Base-by-base conservation (phyloP, 345 rosid genomes). In the Hibiscus syriacus region DNA sequence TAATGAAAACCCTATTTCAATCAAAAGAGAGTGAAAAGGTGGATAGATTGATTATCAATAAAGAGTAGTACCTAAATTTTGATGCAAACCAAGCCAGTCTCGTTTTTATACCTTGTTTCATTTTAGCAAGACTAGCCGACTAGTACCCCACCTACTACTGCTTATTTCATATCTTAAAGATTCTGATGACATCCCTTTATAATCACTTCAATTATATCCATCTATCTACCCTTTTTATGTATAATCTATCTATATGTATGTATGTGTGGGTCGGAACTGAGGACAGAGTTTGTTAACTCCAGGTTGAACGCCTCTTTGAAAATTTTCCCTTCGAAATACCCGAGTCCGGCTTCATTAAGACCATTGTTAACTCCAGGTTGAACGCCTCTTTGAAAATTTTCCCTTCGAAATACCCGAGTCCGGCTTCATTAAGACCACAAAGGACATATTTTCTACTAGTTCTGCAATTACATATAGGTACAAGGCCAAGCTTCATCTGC, bases 61-160 rank as follows among this genome's bases (percentile, higher is more conserved):
- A 58, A 27, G 11, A 55, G 45, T 32, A n/a, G 45, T 14, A 27
- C 61, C 61, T 55, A 26, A n/a, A 56, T 7, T 27, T 56, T 56
- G 1, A 56, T 56, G 39, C 9, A 29, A 56, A 56, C 23, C 30
- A 57, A 30, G 39, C 41, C 5, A 10, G 32, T 29, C n/a, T 27
- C 12, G 58, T 4, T 12, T 54, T 54, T 13, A 38, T 9, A 38
- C 4, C 32, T 26, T 56, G 6, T 16, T n/a, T 8, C 20, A 32
- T 57, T 57, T 57, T n/a, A 57, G 26, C 32, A 55, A 57, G 41
- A 57, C 62, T 29, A 57, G 13, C 41, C 62, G n/a, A 57, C 41
- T 23, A 58, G n/a, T 7, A 6, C 63, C 23, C 23, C 39, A 30
- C 25, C 43, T 6, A 32, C 14, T 13, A n/a, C 63, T 8, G 49